Conservation (phyloP, 306 rosid genomes). For the Malus domestica region DNA sequence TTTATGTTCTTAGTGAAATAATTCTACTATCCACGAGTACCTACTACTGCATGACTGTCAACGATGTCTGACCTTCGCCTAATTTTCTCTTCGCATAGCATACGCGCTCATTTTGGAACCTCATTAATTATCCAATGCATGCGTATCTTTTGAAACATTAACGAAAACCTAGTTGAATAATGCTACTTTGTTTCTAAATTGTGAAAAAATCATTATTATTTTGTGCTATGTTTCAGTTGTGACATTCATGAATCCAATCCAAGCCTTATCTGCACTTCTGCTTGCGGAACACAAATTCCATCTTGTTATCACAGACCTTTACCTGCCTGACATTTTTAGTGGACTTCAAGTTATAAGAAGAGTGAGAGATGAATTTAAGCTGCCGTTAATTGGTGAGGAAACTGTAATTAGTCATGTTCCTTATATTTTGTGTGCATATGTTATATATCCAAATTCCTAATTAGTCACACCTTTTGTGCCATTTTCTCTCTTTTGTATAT, state of each 20-base stretch:
- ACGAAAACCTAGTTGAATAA: background rate
- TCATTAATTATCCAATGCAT: background rate
- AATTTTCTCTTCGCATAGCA: background rate
- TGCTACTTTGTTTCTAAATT: background rate
- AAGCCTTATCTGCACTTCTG: slow-evolving; percentile 6
- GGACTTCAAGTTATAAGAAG: slow-evolving; percentile 7
- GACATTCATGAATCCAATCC: background rate
- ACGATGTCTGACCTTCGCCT: background rate
- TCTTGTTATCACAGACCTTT: slow-evolving; percentile 9
- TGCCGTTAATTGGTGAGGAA: slow-evolving; percentile 12
- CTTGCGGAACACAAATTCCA: background rate
- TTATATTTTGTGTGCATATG: background rate
- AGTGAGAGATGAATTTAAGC: background rate
- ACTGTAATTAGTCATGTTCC: background rate
- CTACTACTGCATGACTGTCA: background rate
- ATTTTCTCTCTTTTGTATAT: background rate
- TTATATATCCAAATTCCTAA: background rate
- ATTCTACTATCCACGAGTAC: background rate
- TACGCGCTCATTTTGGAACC: background rate
- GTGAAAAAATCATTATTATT: background rate
- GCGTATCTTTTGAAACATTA: background rate
- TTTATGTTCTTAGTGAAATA: background rate
- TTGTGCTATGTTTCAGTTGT: background rate
- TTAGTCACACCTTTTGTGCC: background rate
- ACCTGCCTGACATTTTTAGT: slow-evolving; percentile 1